Conservation (phyloP, 2,329 filamentous ascomycete genomes). For the Aspergillus proliferans region DNA sequence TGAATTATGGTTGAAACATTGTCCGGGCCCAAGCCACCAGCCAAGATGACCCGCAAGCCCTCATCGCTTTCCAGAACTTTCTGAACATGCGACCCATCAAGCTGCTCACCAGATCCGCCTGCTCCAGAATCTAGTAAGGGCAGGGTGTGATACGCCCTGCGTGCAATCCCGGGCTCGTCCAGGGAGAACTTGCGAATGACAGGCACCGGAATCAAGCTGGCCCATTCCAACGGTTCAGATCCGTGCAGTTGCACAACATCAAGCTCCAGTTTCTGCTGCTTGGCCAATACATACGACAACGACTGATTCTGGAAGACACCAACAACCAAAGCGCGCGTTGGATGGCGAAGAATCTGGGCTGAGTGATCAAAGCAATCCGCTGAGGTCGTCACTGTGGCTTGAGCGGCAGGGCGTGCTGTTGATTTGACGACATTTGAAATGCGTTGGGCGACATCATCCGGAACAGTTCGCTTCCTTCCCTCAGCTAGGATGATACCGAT, state of each 20-base stretch:
- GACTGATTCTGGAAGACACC: conserved; percentile 94
- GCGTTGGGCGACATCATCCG: conserved; percentile 67
- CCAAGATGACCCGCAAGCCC: conserved; percentile 70
- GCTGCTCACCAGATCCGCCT: conserved; percentile 70
- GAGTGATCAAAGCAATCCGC: conserved; percentile 66
- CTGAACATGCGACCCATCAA: conserved; percentile 67
- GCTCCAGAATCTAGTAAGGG: conserved; percentile 81
- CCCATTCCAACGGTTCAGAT: conserved; percentile 87
- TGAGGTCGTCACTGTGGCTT: conserved; percentile 17
- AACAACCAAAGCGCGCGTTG: conserved; percentile 67
- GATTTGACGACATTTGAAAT: conserved; percentile 73
- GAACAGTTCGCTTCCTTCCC: conserved; percentile 71
- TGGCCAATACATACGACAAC: conserved; percentile 70
- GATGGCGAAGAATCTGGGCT: conserved; percentile 42
- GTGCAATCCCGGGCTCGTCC: conserved; percentile 62
- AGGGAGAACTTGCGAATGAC: conserved; percentile 83
- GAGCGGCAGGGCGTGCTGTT: conserved; percentile 25
- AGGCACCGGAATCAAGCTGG: conserved; percentile 78
- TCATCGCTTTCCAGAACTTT: conserved; percentile 59
- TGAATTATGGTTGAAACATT: conserved; percentile 67
- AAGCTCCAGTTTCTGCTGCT: conserved; percentile 68
- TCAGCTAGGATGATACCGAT: conserved; percentile 89
- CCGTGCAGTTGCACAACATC: conserved; percentile 93
- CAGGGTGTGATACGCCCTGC: conserved; percentile 73
- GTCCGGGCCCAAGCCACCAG: conserved; percentile 73